Evolutionary conservation across 768 basidiomycete species (phyloP), one percentile per base, ranked within the genome.

Genomic region (Phaffia tasmanica): DNA sequence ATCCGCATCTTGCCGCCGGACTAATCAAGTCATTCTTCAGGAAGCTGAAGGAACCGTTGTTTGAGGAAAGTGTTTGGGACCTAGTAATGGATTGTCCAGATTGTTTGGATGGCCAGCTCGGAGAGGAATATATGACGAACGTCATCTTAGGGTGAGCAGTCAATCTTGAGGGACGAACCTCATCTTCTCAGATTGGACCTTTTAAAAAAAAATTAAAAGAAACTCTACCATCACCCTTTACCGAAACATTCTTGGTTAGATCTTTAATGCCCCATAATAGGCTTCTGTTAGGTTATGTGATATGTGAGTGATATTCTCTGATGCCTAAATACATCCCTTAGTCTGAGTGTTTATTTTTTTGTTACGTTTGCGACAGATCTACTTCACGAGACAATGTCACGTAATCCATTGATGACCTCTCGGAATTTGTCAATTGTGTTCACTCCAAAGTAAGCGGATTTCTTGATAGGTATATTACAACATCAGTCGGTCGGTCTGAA

Each of bases 21-120:
- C 79, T 92, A 47, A 77, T 92, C 63, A 91, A 92, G 79, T 89
- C 88, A 73, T 90, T 86, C 73, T 77, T 92, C 29, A 82, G 87
- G 48, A 87, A 89, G 74, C 78, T 92, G 1, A 87, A 88, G 1
- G 81, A 83, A 60, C 86, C 89, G 3, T 76, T 88, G n/a, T 87
- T 92, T 70, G 82, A 85, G 0, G 87, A 88, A 75, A 74, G 73
- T 6, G 74, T 85, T 18, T 91, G 89, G 74, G 79, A 83, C 7
- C 62, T 79, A 47, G 83, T 91, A 50, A 81, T 80, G 48, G 80
- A 81, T 65, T 92, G 89, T 76, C 89, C 89, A 8, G 78, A 73
- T 62, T 81, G 83, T 69, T 77, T 80, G 3, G 77, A 78, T 1
- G 85, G 88, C 70, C 78, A 86, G 77, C 75, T 83, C 1, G 79